Conservation (phyloP, 177 flowering plant genomes). For the Tripterygium wilfordii region DNA sequence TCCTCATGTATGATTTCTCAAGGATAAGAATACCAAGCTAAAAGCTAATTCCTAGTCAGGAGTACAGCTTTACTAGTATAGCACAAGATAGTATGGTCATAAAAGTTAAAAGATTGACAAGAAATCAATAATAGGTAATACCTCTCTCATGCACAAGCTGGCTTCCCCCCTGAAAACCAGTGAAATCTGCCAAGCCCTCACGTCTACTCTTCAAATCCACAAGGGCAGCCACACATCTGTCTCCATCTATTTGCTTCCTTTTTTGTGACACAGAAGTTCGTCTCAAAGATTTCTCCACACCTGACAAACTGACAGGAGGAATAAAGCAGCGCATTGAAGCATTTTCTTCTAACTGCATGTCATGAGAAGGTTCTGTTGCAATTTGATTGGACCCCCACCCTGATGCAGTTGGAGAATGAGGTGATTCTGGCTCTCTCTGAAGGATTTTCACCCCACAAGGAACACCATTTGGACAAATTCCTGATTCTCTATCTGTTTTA, state of each 20-base stretch:
- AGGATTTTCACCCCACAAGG: slow-evolving; percentile 32
- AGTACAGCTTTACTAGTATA: neutral
- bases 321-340: slow-evolving; percentile 16
- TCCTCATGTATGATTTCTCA: too few relatives aligned
- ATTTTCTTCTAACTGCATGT: slow-evolving; percentile 15
- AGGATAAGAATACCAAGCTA: too few relatives aligned
- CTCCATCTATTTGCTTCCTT: slow-evolving; percentile 19
- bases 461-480: slow-evolving; percentile 52
- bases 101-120: too few relatives aligned
- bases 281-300: slow-evolving; percentile 16
- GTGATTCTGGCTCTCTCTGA: slow-evolving; percentile 26
- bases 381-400: slow-evolving; percentile 57
- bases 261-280: slow-evolving; percentile 10
- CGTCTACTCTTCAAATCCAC: slow-evolving; percentile 9
- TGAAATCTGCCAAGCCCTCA: slow-evolving; percentile 13
- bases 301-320: slow-evolving; percentile 12
- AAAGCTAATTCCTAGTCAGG: too few relatives aligned
- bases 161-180: slow-evolving; percentile 54
- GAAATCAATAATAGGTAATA: slow-evolving; percentile 10
- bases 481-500: slow-evolving; percentile 73
- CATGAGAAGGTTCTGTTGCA: slow-evolving; percentile 15
- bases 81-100: neutral
- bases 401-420: slow-evolving; percentile 46
- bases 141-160: slow-evolving; percentile 41
- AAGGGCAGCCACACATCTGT: slow-evolving; percentile 11